Percentiles rank a stretch among this genome's conserved stretches.
phyloP scores from a whole-genome alignment of 2,329 filamentous ascomycete genomes.

The Colletotrichum sp. region DNA sequence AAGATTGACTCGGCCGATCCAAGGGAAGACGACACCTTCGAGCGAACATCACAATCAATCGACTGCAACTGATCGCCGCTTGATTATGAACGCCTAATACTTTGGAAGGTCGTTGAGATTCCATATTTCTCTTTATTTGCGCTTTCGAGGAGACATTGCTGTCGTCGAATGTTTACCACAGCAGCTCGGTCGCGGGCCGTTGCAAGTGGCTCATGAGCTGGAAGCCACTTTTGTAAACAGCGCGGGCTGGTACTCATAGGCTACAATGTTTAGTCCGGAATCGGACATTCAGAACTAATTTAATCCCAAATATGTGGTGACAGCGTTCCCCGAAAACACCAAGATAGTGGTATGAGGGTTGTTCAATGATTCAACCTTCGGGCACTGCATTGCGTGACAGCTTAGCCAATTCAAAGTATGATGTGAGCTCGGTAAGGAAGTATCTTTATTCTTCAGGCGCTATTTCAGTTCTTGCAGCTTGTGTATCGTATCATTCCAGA shows the following conservation, averaged over 20 bases:
- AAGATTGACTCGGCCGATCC: neutral
- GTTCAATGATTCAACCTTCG: neutral
- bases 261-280: neutral
- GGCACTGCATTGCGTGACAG: neutral
- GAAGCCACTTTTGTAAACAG: neutral
- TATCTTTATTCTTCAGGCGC: fast-evolving
- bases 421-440: too few relatives aligned
- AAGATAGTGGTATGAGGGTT: neutral
- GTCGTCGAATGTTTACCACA: too few relatives aligned
- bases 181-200: too few relatives aligned
- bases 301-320: neutral
- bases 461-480: fast-evolving
- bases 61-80: neutral
- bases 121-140: neutral
- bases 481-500: neutral
- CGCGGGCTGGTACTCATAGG: too few relatives aligned
- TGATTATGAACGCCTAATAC: too few relatives aligned
- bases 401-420: too few relatives aligned
- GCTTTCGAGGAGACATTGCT: neutral
- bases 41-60: neutral
- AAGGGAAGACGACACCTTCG: neutral
- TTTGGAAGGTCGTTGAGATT: neutral
- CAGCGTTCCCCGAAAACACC: neutral
- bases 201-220: neutral
- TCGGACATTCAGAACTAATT: fast-evolving